Percentiles rank a stretch among this genome's conserved stretches.
Conservation (phyloP, 2,329 filamentous ascomycete genomes). For the Amauroascus verrucosus region DNA sequence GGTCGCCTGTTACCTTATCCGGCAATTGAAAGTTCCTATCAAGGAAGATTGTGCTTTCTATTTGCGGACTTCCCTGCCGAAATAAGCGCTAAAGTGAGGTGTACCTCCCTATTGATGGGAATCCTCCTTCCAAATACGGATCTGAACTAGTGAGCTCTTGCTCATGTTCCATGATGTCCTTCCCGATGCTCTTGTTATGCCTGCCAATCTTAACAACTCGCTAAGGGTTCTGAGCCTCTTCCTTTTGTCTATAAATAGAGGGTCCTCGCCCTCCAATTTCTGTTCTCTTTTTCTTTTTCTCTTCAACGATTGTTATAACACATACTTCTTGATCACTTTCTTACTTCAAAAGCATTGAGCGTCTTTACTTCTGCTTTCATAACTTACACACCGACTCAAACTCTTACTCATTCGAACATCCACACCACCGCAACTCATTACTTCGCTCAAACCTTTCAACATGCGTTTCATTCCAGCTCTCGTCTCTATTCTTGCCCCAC, state of each 20-base stretch:
- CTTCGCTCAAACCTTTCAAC: conserved; percentile 3
- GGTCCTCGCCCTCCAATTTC: neutral
- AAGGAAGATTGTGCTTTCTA: neutral
- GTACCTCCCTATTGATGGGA: neutral
- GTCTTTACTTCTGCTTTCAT: neutral
- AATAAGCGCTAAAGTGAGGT: neutral
- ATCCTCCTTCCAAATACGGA: neutral
- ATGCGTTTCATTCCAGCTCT: conserved; percentile 15
- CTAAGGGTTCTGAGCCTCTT: neutral
- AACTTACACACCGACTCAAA: neutral
- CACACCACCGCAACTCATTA: neutral
- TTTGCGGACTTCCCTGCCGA: neutral
- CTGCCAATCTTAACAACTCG: neutral
- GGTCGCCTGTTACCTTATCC: neutral
- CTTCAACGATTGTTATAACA: conserved; percentile 6
- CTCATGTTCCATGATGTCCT: neutral
- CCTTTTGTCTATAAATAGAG: conserved; percentile 1
- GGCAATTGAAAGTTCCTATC: neutral
- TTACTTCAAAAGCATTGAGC: neutral
- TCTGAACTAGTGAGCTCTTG: neutral
- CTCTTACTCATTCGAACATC: neutral
- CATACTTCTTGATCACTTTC: neutral
- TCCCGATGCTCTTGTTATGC: neutral
- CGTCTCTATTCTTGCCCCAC: conserved; percentile 14
- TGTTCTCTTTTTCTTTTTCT: neutral